These are phyloP conservation scores for Penicillium paneum DNA, from an alignment of 2,329 filamentous ascomycete genomes.

Conservation along the genomic window DNA sequence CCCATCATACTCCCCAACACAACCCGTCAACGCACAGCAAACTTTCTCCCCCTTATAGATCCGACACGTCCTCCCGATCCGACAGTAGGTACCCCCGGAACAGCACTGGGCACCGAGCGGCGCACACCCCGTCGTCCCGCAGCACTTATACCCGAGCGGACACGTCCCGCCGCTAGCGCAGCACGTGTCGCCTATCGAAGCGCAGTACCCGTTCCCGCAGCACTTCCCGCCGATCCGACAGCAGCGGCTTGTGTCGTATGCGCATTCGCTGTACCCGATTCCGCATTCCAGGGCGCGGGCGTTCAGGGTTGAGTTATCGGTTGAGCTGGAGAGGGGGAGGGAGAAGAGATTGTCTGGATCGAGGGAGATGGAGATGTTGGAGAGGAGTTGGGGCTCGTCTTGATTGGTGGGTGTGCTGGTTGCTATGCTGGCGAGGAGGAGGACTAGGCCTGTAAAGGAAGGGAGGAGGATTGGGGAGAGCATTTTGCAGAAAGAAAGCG, in stretches of 20 bases:
- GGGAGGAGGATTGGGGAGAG: not conserved
- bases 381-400: conserved; percentile 11
- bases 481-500: not conserved
- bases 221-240: conserved; percentile 11
- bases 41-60: conserved; percentile 8
- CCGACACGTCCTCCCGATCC: conserved; percentile 14
- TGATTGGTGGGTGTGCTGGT: not conserved
- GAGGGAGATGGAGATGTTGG: conserved; percentile 5
- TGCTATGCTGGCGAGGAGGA: not conserved
- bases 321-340: not conserved
- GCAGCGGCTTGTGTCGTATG: conserved; percentile 11
- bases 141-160: conserved; percentile 18
- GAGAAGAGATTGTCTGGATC: not conserved
- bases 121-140: conserved; percentile 13
- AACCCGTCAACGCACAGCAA: conserved; percentile 16
- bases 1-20: conserved; percentile 10
- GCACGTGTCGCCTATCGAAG: conserved; percentile 11
- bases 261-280: conserved; percentile 13
- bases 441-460: not conserved
- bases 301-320: conserved; percentile 16
- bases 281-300: conserved; percentile 4
- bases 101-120: conserved; percentile 18
- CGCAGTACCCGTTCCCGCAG: conserved; percentile 19
- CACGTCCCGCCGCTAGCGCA: conserved; percentile 15
- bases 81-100: conserved; percentile 16